Conservation (phyloP, 2,329 filamentous ascomycete genomes). For the Venturia carpophila region DNA sequence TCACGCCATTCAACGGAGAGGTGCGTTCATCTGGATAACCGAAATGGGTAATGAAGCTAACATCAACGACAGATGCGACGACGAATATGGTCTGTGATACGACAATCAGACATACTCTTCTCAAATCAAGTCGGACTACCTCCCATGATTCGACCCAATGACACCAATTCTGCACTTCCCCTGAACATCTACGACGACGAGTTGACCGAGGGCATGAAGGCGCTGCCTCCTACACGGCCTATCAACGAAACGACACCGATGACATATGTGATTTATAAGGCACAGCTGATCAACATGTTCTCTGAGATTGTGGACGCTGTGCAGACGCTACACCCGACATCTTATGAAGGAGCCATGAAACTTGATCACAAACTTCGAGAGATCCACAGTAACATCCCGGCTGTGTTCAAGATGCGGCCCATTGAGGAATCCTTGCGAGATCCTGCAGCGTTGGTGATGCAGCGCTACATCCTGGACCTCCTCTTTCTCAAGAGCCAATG, state of each 20-base stretch:
- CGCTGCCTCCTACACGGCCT: slow-evolving; percentile 59
- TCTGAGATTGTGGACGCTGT: slow-evolving; percentile 61
- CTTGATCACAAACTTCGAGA: slow-evolving; percentile 51
- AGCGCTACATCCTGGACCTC: slow-evolving; percentile 75
- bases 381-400: slow-evolving; percentile 59
- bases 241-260: slow-evolving; percentile 65
- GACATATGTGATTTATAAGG: slow-evolving; percentile 70
- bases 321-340: slow-evolving; percentile 54
- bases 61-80: slow-evolving; percentile 67
- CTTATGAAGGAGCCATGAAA: slow-evolving; percentile 55
- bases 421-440: slow-evolving; percentile 69
- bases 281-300: slow-evolving; percentile 59
- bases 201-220: slow-evolving; percentile 60
- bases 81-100: slow-evolving; percentile 59
- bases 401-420: slow-evolving; percentile 67
- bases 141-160: slow-evolving; percentile 62
- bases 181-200: slow-evolving; percentile 78
- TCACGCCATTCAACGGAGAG: slow-evolving; percentile 32
- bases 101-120: slow-evolving; percentile 67
- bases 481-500: slow-evolving; percentile 85
- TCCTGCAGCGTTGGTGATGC: slow-evolving; percentile 61
- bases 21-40: slow-evolving; percentile 65
- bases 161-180: slow-evolving; percentile 68
- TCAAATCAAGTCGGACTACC: slow-evolving; percentile 60
- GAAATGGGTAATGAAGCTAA: slow-evolving; percentile 64